Evolutionary conservation across 2,329 filamentous ascomycete genomes (phyloP), one percentile per base, ranked within the genome.

Genomic region (Pleomassaria siparia): DNA sequence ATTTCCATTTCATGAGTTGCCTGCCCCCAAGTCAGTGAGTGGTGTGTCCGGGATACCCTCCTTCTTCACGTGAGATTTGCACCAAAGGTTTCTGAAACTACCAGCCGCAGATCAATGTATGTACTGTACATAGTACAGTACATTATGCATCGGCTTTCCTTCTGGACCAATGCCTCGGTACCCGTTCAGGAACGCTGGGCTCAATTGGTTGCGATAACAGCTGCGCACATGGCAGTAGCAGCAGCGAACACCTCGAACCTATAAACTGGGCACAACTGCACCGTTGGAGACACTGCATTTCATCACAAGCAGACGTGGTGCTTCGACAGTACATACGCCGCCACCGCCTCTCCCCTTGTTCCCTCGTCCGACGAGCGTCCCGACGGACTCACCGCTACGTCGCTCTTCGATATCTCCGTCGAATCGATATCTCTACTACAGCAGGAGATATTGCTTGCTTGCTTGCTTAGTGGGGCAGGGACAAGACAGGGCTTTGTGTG

Each of bases 201-300:
- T 28, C 43, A 22, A 49, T 53, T 53, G 50, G 49, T 10, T 43
- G 15, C 44, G 50, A 53, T 53, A 53, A 53, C 50, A 41, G 35
- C 32, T 35, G 4, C 11, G 18, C 25, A 36, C 45, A 44, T 46
- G 32, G 42, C 40, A 26, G 36, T 20, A 10, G 40, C 40, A 22
- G 36, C 35, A 37, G 36, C 40, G 43, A 32, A n/a, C n/a, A n/a
- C n/a, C n/a, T n/a, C n/a, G n/a, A 40, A 49, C 26, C 41, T 49
- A 46, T 43, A 46, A 51, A 47, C 35, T 46, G 28, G n/a, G 32
- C 32, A 43, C 37, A 48, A 43, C 32, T 20, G 39, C 29, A 37
- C 35, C 6, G 35, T 20, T 12, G 18, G 18, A 4, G 8, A 15
- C 18, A 22, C 35, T 22, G 32, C n/a, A n/a, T 12, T 32, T 32